phyloP scores from a whole-genome alignment of 495 filamentous ascomycete species.

The Symbiotaphrina buchneri region DNA sequence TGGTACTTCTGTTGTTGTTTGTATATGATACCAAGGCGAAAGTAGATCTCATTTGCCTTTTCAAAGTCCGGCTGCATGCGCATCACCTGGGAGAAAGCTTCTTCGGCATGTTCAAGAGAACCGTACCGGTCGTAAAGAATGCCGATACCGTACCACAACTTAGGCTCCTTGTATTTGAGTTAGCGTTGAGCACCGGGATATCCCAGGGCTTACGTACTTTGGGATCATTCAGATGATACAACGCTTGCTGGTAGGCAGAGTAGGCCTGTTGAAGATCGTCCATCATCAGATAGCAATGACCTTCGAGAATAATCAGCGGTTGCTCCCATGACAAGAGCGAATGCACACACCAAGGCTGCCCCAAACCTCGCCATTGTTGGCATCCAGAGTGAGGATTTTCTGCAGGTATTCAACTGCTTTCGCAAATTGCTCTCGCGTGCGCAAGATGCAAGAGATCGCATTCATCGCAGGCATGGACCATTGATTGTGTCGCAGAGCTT shows the following conservation, averaged over 20 bases:
- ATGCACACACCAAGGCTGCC: conserved; percentile 56
- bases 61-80: conserved; percentile 95
- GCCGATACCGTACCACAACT: conserved; percentile 97
- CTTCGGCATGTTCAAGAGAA: conserved; percentile 91
- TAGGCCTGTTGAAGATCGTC: conserved; percentile 96
- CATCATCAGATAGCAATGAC: conserved; percentile 98
- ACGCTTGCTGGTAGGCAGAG: conserved; percentile 86
- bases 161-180: conserved; percentile 59
- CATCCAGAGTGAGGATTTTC: conserved; percentile 76
- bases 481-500: conserved; percentile 65
- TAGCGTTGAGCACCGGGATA: not conserved
- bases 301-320: conserved; percentile 15
- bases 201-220: conserved; percentile 37
- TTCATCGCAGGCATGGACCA: conserved; percentile 90
- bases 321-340: not conserved
- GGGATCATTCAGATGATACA: conserved; percentile 83
- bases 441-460: conserved; percentile 72
- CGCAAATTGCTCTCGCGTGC: conserved; percentile 80
- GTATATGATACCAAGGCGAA: conserved; percentile 95
- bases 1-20: conserved; percentile 94
- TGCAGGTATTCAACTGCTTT: conserved; percentile 88
- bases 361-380: conserved; percentile 84
- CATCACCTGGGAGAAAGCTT: conserved; percentile 98
- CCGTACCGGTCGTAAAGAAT: conserved; percentile 96
- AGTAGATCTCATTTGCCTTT: conserved; percentile 98